Conservation (phyloP, 2,329 filamentous ascomycete genomes). For the Acrodontium crateriforme region DNA sequence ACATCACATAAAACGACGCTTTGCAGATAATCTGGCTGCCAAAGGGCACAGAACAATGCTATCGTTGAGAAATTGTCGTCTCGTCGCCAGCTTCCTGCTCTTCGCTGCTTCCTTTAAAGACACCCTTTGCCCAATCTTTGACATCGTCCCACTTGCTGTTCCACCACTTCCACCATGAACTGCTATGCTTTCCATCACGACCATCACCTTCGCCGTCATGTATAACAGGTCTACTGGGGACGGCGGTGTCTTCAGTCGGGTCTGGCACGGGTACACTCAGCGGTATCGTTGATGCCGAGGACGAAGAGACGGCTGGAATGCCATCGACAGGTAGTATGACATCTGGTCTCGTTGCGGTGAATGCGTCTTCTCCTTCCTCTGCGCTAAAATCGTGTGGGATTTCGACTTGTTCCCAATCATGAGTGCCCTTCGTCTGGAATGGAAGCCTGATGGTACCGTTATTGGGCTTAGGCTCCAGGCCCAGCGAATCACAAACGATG, state of each 20-base stretch:
- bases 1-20: too few relatives aligned
- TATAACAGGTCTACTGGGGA: not conserved
- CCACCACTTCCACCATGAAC: constrained; percentile 5
- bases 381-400: constrained; percentile 9
- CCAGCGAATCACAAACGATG: constrained; percentile 77
- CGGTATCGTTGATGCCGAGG: not conserved
- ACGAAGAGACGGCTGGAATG: not conserved
- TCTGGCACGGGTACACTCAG: not conserved
- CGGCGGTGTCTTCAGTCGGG: constrained; percentile 1
- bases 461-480: constrained; percentile 59
- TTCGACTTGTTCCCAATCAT: constrained; percentile 22
- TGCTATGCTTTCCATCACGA: constrained; percentile 5
- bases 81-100: too few relatives aligned
- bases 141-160: constrained; percentile 7
- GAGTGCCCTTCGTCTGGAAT: constrained; percentile 48
- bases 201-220: not conserved
- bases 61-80: too few relatives aligned
- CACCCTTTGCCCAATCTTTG: constrained; percentile 19
- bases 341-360: not conserved
- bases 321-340: not conserved
- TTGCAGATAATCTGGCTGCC: too few relatives aligned
- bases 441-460: constrained; percentile 76
- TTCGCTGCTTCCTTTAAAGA: constrained; percentile 10
- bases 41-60: too few relatives aligned
- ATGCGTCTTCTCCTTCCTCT: constrained; percentile 8